Evolutionary conservation across 78 protist genomes (phyloP), one percentile per base, ranked within the genome.

Genomic region (Isochrysis galbana): DNA sequence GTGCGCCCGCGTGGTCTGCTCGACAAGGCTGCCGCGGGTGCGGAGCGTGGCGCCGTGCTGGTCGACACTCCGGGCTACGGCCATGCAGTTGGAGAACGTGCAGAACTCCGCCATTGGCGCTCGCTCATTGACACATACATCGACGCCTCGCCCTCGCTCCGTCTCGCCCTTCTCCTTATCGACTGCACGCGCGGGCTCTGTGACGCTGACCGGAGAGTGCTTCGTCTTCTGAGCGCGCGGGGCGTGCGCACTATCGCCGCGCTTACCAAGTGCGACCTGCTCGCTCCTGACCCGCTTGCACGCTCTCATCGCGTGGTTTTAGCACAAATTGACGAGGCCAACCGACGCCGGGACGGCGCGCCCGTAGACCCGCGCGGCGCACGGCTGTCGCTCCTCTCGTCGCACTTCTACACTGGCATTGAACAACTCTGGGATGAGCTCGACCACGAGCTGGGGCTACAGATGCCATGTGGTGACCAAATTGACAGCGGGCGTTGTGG

Each of bases 21-120:
- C 42, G 80, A 11, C 42, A n/a, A 26, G 80, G 22, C 36, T 19
- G 45, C 7, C 80, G 80, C 41, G 11, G 21, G 41, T 22, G 10
- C 80, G 80, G n/a, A 1, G 38, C 38, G 21, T 11, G 19, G 86
- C 47, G 1, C 41, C 19, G 34, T 77, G 46, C 86, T 77, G 39
- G 86, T 77, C 47, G 86, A 77, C 86, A 39, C 45, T 44, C 86
- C 86, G n/a, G 86, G 86, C 23, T 77, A 77, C 86, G 86, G 86
- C 47, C 14, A 1, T n/a, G 86, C 80, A 41, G 80, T 77, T 4
- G 86, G 32, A 11, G 86, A 41, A 44, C 22, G 1, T 29, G 0
- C 1, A n/a, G 14, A 39, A 46, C 86, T 39, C 29, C 26, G 11
- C 14, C 32, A 1, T 5, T 77, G 86, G 86, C 47, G 86, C 34